phyloP scores from a whole-genome alignment of 1,139 yeast species.

The Yamadazyma spencermartinsiae region DNA sequence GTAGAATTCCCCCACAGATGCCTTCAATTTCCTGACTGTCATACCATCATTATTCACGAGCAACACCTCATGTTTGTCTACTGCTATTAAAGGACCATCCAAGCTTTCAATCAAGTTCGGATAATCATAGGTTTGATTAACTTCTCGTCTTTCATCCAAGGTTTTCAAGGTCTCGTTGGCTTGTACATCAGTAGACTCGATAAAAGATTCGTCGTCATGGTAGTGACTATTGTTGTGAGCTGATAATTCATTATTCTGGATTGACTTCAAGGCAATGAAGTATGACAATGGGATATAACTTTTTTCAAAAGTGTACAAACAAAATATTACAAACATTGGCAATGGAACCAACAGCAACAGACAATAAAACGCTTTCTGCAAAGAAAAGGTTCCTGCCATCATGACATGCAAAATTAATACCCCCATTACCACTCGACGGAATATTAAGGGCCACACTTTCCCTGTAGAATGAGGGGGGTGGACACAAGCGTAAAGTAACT shows the following conservation, averaged over 20 bases:
- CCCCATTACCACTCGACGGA: constrained; percentile 58
- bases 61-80: constrained; percentile 63
- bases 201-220: constrained; percentile 20
- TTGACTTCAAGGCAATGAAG: constrained; percentile 77
- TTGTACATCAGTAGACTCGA: constrained; percentile 8
- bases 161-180: constrained; percentile 32
- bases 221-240: constrained; percentile 2
- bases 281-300: constrained; percentile 77
- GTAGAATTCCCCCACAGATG: constrained; percentile 15
- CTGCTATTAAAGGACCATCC: constrained; percentile 80
- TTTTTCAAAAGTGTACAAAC: constrained; percentile 79
- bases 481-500: constrained; percentile 62
- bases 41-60: constrained; percentile 61
- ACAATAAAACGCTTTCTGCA: constrained; percentile 72
- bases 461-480: constrained; percentile 75
- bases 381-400: constrained; percentile 86
- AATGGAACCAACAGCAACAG: constrained; percentile 75
- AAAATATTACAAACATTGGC: constrained; percentile 65
- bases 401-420: constrained; percentile 73
- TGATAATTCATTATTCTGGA: constrained; percentile 22
- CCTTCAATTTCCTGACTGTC: constrained; percentile 20
- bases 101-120: constrained; percentile 67
- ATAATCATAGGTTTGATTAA: constrained; percentile 69
- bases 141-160: constrained; percentile 67
- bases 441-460: constrained; percentile 68